Evolutionary conservation across 2,329 filamentous ascomycete genomes (phyloP).

Genomic region (Hypoxylon sp.): DNA sequence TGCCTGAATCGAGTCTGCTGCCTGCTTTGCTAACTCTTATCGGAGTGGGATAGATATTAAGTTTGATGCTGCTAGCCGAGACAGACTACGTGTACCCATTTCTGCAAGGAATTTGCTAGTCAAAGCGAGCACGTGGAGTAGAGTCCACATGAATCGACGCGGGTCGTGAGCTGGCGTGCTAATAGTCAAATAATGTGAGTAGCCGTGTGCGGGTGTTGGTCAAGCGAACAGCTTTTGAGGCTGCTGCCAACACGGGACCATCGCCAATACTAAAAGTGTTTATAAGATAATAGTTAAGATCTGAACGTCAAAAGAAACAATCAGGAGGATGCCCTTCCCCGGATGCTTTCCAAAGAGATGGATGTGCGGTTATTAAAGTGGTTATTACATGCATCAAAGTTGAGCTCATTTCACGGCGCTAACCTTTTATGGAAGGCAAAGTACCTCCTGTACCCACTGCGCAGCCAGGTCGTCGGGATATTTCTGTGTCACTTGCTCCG

Average conservation of each 20-base stretch:
- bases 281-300: slow-evolving; percentile 7
- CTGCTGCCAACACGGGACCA: background rate
- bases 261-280: slow-evolving; percentile 1
- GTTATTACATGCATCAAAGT: slow-evolving; percentile 12
- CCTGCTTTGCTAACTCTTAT: slow-evolving; percentile 9
- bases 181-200: slow-evolving; percentile 16
- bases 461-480: slow-evolving; percentile 41
- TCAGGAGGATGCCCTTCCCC: slow-evolving; percentile 3
- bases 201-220: slow-evolving; percentile 19
- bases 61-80: slow-evolving; percentile 32
- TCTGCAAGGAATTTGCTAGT: slow-evolving; percentile 36
- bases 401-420: slow-evolving; percentile 24
- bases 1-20: slow-evolving; percentile 14
- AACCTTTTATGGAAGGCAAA: slow-evolving; percentile 26
- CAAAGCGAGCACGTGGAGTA: slow-evolving; percentile 32
- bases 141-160: slow-evolving; percentile 28
- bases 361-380: slow-evolving; percentile 12
- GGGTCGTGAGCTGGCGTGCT: slow-evolving; percentile 12
- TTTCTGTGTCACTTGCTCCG: slow-evolving; percentile 40
- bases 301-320: slow-evolving; percentile 6
- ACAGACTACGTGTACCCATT: slow-evolving; percentile 25
- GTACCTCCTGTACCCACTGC: slow-evolving; percentile 26
- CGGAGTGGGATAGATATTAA: slow-evolving; percentile 16
- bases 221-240: background rate
- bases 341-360: slow-evolving; percentile 13